These are phyloP conservation scores for Fusarium pseudocircinatum DNA, from an alignment of 2,329 filamentous ascomycete genomes.

Conservation along the genomic window DNA sequence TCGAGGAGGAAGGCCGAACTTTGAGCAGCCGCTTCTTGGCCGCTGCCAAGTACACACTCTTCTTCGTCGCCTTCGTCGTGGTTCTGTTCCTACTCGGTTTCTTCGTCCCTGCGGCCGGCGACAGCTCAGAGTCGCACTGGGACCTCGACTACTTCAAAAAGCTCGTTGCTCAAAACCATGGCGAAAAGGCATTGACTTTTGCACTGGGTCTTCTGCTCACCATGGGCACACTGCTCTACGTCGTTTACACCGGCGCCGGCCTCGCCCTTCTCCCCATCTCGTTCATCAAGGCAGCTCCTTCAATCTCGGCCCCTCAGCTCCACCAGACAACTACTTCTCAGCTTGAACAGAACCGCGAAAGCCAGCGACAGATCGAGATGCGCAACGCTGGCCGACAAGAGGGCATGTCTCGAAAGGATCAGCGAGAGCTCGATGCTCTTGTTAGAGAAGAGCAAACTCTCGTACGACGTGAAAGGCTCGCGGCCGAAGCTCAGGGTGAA, in stretches of 20 bases:
- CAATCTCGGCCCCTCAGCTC: constrained; percentile 83
- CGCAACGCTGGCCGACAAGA: constrained; percentile 80
- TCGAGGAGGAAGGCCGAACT: constrained; percentile 83
- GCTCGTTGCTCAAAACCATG: constrained; percentile 80
- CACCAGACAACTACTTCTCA: constrained; percentile 81
- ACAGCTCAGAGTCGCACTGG: constrained; percentile 71
- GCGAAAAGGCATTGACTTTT: constrained; percentile 92
- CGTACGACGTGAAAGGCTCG: constrained; percentile 86
- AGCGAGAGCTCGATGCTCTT: constrained; percentile 86
- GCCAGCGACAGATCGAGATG: constrained; percentile 89
- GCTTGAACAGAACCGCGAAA: constrained; percentile 87
- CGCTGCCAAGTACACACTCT: constrained; percentile 90
- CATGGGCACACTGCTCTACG: constrained; percentile 85
- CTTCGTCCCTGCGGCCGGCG: constrained; percentile 84
- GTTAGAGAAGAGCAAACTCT: constrained; percentile 92
- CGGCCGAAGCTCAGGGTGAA: constrained; percentile 82
- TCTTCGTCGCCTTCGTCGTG: constrained; percentile 81
- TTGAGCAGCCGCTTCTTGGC: constrained; percentile 77
- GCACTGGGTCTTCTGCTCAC: constrained; percentile 88
- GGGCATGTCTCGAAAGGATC: constrained; percentile 83
- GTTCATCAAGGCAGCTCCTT: constrained; percentile 90
- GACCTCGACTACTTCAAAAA: constrained; percentile 94
- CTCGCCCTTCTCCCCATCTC: constrained; percentile 89
- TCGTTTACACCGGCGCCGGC: constrained; percentile 88
- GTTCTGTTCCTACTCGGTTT: constrained; percentile 92